Evolutionary conservation across 2,329 filamentous ascomycete species (phyloP), one percentile per base, ranked within the genome.

Genomic region (Meredithiella fracta): DNA sequence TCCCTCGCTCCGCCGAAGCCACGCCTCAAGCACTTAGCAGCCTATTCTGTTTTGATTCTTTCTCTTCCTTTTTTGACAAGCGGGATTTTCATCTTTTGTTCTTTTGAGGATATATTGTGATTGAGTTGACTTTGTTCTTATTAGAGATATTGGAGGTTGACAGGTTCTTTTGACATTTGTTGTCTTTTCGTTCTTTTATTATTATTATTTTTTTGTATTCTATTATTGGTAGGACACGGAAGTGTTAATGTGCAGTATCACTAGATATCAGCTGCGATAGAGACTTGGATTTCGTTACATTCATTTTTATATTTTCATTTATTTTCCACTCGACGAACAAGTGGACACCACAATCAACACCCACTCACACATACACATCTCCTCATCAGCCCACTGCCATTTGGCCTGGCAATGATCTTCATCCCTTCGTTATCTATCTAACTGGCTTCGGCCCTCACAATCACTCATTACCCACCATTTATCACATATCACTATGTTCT

Each of bases 401-500:
- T 44, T 22, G 40, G 40, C 40, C 20, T 44, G 15, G 15, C 15
- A 5, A 17, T 22, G 15, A 17, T 20, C 20, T n/a, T 15, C 15
- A 8, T 20, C 40, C 17, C 20, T n/a, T 44, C 20, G 15, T 44
- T 3, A n/a, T n/a, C 17, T n/a, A 44, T 17, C 17, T 44, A n/a
- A 44, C 7, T 22, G 15, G 17, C 20, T 17, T 22, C 3, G 15
- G 20, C 40, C 20, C 17, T 52, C 50, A 31, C 29, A 38, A 15
- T 52, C 50, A 52, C 17, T 6, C 31, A 40, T 4, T 38, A 37
- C 31, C n/a, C 38, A 57, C 38, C 50, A 44, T 14, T 51, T 51
- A 3, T 20, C 34, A 51, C 31, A 22, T 22, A 52, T 23, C n/a
- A 56, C n/a, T 23, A 58, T 56, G 57, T 49, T 42, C 47, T 53